Conservation (phyloP, 2,329 filamentous ascomycete genomes). For the Ophiocordyceps polyrhachis-furcata region DNA sequence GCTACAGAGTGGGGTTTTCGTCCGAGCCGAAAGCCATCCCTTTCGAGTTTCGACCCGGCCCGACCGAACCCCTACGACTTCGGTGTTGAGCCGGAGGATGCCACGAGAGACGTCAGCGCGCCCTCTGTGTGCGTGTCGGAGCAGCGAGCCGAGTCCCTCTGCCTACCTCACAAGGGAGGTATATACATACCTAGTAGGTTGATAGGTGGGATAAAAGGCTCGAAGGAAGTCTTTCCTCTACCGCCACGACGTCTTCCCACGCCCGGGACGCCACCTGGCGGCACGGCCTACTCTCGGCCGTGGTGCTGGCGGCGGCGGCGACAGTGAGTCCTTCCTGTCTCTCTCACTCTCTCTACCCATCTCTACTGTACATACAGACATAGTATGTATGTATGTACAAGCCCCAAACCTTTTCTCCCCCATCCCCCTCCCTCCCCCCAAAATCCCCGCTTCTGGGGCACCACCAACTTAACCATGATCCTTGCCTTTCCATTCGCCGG, state of each 20-base stretch:
- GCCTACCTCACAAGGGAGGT: neutral
- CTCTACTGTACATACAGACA: too few relatives aligned
- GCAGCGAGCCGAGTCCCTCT: neutral
- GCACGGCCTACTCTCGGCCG: neutral
- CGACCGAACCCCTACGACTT: neutral
- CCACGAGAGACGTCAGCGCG: neutral
- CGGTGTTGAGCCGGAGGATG: neutral
- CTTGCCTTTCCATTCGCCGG: constrained; percentile 1
- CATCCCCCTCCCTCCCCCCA: neutral
- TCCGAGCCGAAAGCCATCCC: neutral
- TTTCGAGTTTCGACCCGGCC: neutral
- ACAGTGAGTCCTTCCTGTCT: neutral
- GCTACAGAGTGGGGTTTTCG: neutral
- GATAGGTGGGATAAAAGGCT: neutral
- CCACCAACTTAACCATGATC: constrained; percentile 1
- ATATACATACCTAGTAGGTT: neutral
- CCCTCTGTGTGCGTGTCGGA: neutral
- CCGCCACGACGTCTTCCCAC: neutral
- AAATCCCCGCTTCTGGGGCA: neutral
- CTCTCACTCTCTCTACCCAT: neutral
- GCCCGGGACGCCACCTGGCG: neutral
- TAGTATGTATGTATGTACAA: too few relatives aligned
- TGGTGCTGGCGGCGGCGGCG: neutral
- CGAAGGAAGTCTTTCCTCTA: neutral
- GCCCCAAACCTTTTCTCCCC: neutral